A percentile compares a stretch with the other conserved stretches of the same genome.
phyloP scores from a whole-genome alignment of 331 rosid species.

The Rhamnella rubrinervis region DNA sequence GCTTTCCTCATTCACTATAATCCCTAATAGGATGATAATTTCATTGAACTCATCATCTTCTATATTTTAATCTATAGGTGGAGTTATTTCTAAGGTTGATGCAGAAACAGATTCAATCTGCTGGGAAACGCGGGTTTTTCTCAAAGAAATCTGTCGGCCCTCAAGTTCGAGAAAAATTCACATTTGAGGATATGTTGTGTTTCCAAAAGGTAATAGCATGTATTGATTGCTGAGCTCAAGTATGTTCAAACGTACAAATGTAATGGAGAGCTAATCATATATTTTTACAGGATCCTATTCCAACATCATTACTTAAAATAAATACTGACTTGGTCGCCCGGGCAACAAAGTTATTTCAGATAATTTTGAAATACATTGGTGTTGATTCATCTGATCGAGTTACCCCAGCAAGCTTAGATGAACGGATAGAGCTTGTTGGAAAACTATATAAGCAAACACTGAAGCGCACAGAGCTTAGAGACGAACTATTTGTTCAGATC shows the following conservation, averaged over 20 bases:
- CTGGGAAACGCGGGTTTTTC: conserved; percentile 94
- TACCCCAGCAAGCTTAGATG: conserved; percentile 67
- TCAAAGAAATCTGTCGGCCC: conserved; percentile 76
- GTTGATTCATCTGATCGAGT: conserved; percentile 77
- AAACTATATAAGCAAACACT: conserved; percentile 86
- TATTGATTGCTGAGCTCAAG: conserved; percentile 2
- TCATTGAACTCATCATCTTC: neutral
- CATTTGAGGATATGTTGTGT: conserved; percentile 94
- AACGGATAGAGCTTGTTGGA: conserved; percentile 74
- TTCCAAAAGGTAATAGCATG: conserved; percentile 76
- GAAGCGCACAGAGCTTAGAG: conserved; percentile 89
- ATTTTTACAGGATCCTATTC: conserved; percentile 72
- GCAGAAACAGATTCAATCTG: conserved; percentile 96
- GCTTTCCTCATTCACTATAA: neutral
- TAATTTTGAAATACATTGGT: conserved; percentile 87
- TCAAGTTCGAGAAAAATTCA: conserved; percentile 68
- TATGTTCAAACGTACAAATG: neutral
- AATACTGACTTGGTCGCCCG: conserved; percentile 77
- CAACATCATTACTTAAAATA: conserved; percentile 80
- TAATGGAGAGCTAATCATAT: conserved; percentile 17
- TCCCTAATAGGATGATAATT: conserved; percentile 5
- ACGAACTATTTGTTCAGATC: conserved; percentile 87
- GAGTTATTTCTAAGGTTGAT: conserved; percentile 81
- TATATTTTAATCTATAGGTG: conserved; percentile 48
- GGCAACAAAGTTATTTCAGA: conserved; percentile 82